Base-by-base conservation (phyloP, 1,284 basidiomycete species). In the Peniophora sp. region DNA sequence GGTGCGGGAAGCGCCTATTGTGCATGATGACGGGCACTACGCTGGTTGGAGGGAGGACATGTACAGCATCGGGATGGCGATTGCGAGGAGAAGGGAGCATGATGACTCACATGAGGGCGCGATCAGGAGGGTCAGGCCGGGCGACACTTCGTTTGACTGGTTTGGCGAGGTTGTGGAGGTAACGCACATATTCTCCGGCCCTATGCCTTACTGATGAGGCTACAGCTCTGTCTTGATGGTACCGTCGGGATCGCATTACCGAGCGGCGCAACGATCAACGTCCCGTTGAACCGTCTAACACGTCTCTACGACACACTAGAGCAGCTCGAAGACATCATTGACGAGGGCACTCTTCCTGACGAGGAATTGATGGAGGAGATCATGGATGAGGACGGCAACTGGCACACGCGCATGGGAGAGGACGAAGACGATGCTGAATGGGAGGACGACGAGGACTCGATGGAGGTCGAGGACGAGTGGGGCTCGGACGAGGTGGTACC, bases 121-220 rank as follows among this genome's bases (percentile, higher is more conserved):
- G 36, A 74, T 85, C 20, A 65, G 69, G 49, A 68, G 72, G 50
- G 75, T 76, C 22, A 58, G 57, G 34, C 58, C 67, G 27, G 74
- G 72, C 39, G 74, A 78, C 54, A 66, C 68, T 0, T 64, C 67
- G 15, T 60, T 86, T 20, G 65, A 72, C 47, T 91, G 88, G 88
- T 77, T 89, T 50, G 88, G 88, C 11, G 86, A 91, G 67, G 86
- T 91, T n/a, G 75, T 76, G 6, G 74, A 78, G 59, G 88, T 14
- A 44, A 27, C n/a, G 9, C 42, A 57, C 49, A n/a, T 22, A 17
- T 46, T 23, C 23, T 22, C 15, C 14, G 18, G n/a, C 35, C 47
- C 10, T 41, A 49, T 18, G 23, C 22, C 15, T 18, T 27, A 24
- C 49, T 47, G 14, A 48, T 43, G 12, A 47, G 15, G 35, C n/a